Evolutionary conservation across 345 rosid species (phyloP).

Genomic region (Salix purpurea): DNA sequence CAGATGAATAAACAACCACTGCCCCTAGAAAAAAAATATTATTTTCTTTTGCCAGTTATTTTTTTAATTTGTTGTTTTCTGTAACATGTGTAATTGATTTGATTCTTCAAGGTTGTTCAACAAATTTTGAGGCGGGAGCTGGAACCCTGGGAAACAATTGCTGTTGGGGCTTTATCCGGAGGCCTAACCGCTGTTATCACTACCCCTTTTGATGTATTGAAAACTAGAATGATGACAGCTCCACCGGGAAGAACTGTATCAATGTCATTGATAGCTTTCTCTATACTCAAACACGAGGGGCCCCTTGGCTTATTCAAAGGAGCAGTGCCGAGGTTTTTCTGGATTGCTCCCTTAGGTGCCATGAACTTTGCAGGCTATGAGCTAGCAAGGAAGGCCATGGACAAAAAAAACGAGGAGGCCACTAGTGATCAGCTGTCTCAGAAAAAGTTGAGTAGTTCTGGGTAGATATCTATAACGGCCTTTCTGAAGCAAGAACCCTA

Average conservation of each 20-base stretch:
- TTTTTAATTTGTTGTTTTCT: neutral
- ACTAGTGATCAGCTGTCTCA: slow-evolving; percentile 26
- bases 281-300: slow-evolving; percentile 84
- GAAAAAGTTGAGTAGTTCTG: slow-evolving; percentile 37
- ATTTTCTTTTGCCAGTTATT: neutral
- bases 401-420: slow-evolving; percentile 53
- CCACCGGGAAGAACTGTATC: slow-evolving; percentile 68
- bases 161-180: slow-evolving; percentile 89
- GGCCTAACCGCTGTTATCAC: slow-evolving; percentile 87
- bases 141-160: slow-evolving; percentile 87
- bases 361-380: slow-evolving; percentile 99
- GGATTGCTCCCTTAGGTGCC: slow-evolving; percentile 99
- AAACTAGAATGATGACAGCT: slow-evolving; percentile 99
- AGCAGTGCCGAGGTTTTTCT: slow-evolving; percentile 89
- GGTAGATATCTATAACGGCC: slow-evolving; percentile 5
- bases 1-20: neutral
- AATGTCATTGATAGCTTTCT: slow-evolving; percentile 66
- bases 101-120: slow-evolving; percentile 55
- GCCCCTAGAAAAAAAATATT: no score
- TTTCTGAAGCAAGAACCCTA: neutral
- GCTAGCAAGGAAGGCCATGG: slow-evolving; percentile 83
- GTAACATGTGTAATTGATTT: neutral
- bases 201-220: slow-evolving; percentile 96
- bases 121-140: slow-evolving; percentile 70
- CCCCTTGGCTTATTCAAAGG: slow-evolving; percentile 95